Percentiles rank a stretch among this genome's conserved stretches.
phyloP scores from a whole-genome alignment of 1,284 basidiomycete genomes.

The Neonothopanus nambi region DNA sequence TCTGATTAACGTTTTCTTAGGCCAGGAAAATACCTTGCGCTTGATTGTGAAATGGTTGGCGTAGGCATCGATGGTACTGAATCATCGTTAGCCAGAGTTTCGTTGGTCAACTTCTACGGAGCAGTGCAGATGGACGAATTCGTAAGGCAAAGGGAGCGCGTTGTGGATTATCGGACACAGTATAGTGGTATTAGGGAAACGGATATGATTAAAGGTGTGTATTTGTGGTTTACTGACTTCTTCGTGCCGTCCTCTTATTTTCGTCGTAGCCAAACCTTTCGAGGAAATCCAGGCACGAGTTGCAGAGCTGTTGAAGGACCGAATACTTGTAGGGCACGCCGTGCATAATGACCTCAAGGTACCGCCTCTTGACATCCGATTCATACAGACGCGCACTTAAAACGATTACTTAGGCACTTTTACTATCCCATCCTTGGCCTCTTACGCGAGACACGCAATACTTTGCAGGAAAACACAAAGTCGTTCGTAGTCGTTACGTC shows the following conservation, averaged over 20 bases:
- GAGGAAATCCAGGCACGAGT: conserved; percentile 81
- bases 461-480: conserved; percentile 55
- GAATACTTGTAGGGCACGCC: conserved; percentile 92
- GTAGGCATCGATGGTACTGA: conserved; percentile 81
- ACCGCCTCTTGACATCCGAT: background rate
- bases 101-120: conserved; percentile 90
- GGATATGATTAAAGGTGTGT: conserved; percentile 73
- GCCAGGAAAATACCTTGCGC: conserved; percentile 77
- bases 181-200: conserved; percentile 83
- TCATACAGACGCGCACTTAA: background rate
- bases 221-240: background rate
- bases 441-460: conserved; percentile 85
- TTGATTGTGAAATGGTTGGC: conserved; percentile 99
- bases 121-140: conserved; percentile 82
- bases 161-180: conserved; percentile 93
- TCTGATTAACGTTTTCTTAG: conserved; percentile 34
- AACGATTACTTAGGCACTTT: conserved; percentile 59
- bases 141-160: conserved; percentile 84
- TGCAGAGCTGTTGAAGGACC: conserved; percentile 75
- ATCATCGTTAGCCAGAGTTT: conserved; percentile 88
- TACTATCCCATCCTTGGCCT: conserved; percentile 86
- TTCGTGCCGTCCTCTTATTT: background rate
- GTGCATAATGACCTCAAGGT: conserved; percentile 91
- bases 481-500: conserved; percentile 65
- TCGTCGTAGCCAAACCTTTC: conserved; percentile 71